These are phyloP conservation scores for Rhododendron simsii DNA, from an alignment of 148 eudicot genomes.

Conservation along the genomic window DNA sequence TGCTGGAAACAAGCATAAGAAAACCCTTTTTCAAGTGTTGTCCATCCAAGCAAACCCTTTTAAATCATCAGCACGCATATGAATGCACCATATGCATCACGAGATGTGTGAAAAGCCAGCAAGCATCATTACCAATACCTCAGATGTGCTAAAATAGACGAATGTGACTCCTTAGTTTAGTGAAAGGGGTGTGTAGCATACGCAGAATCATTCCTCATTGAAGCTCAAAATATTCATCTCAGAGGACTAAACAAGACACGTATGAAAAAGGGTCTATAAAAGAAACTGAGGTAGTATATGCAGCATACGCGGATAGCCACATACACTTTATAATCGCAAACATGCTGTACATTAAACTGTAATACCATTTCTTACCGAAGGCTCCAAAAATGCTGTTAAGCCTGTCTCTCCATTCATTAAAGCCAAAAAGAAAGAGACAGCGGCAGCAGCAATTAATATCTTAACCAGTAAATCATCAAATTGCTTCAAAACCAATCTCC, in stretches of 20 bases:
- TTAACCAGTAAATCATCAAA: conserved; percentile 97
- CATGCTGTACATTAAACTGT: not conserved
- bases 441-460: conserved; percentile 93
- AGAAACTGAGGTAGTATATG: not conserved
- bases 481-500: conserved; percentile 95
- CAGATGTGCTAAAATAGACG: not conserved
- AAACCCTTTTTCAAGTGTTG: not conserved
- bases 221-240: not conserved
- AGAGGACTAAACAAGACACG: not conserved
- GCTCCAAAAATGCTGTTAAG: conserved; percentile 92
- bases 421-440: conserved; percentile 86
- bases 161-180: not conserved
- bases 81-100: not conserved
- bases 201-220: not conserved
- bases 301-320: not conserved
- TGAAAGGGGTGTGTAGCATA: not conserved
- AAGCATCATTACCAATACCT: not conserved
- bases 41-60: not conserved
- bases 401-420: conserved; percentile 94
- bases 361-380: conserved; percentile 59
- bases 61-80: not conserved
- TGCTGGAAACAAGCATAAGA: not conserved
- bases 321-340: not conserved
- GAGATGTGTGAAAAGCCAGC: not conserved
- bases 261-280: not conserved